Evolutionary conservation across 2,329 filamentous ascomycete species (phyloP).

Genomic region (Verticillium longisporum): DNA sequence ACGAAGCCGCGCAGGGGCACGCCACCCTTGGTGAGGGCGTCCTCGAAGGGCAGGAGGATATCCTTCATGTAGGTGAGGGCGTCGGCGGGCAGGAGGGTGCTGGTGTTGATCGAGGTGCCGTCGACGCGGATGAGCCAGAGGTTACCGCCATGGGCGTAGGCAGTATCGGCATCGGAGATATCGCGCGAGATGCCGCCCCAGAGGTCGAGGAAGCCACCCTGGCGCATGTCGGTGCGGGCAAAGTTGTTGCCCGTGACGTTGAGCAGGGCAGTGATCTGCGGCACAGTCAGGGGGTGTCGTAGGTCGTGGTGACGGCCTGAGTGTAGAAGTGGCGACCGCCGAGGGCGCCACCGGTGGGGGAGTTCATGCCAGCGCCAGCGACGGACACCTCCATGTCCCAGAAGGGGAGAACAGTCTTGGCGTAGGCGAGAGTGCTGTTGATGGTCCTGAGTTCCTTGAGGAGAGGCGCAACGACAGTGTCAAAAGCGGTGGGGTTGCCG

Average conservation of each 20-base stretch:
- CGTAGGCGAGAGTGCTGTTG: slow-evolving; percentile 4
- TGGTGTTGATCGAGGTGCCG: slow-evolving; percentile 25
- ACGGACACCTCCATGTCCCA: slow-evolving; percentile 12
- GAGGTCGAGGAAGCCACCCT: slow-evolving; percentile 12
- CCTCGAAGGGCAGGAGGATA: slow-evolving; percentile 20
- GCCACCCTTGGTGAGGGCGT: slow-evolving; percentile 7
- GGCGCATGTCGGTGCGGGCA: slow-evolving; percentile 8
- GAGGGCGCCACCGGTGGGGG: slow-evolving; percentile 7
- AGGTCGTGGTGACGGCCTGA: slow-evolving; percentile 9
- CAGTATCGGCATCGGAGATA: slow-evolving; percentile 26
- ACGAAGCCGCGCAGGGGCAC: slow-evolving; percentile 8
- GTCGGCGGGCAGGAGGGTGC: slow-evolving; percentile 37
- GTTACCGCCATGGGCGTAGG: slow-evolving; percentile 32
- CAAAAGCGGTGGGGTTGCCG: slow-evolving; percentile 8
- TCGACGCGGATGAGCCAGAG: slow-evolving; percentile 25
- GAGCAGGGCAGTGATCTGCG: slow-evolving; percentile 7
- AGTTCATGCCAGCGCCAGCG: slow-evolving; percentile 10
- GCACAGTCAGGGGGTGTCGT: slow-evolving; percentile 7
- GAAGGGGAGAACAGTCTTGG: slow-evolving; percentile 8
- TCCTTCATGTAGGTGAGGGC: slow-evolving; percentile 38
- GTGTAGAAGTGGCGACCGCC: slow-evolving; percentile 9
- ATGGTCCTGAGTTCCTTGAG: slow-evolving; percentile 3
- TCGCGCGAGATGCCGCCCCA: slow-evolving; percentile 16
- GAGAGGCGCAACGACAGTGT: slow-evolving; percentile 5
- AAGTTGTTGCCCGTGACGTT: slow-evolving; percentile 7